Base-by-base conservation (phyloP, 164 flowering plant species). In the Houttuynia cordata region DNA sequence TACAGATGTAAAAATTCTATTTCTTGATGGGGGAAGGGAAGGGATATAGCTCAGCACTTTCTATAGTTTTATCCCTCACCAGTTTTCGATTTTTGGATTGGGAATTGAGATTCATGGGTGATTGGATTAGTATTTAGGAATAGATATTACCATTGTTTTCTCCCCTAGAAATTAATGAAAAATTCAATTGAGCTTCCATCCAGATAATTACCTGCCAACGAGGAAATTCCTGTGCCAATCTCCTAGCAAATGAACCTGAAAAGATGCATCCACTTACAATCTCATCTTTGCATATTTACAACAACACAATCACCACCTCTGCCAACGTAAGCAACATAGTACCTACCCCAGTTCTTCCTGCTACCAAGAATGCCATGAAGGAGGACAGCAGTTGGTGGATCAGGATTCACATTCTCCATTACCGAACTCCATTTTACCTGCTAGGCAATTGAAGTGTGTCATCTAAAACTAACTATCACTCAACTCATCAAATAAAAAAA, bases 271-370 rank as follows among this genome's bases (percentile, higher is more conserved):
- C 24, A 39, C 21, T 40, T 0, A 14, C 34, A 21, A 67, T 21
- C 17, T 55, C 23, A 19, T 17, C n/a, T 25, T n/a, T 12, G 34
- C 30, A 20, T 42, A 47, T 12, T 47, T 22, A 14, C 2, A 10
- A 14, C 20, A 6, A 20, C 0, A 45, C 12, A 45, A 17, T 45
- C 49, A 45, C 49, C 14, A 45, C 14, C 17, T 8, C 49, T 8
- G 12, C 49, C 12, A 45, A 1, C 0, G 12, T 20, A 30, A 52
- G 18, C 24, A 7, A 61, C 8, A 57, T 56, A 53, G 22, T 53
- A 70, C 84, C 17, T 67, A 93, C 98, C 97, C 98, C 98, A 93
- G 65, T 93, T 93, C 70, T 93, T 93, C 76, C 96, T 73, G 80
- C 96, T 64, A 56, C 98, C 98, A 47, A 93, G 76, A 73, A 93